These are phyloP conservation scores for Stemphylium beticola DNA, from an alignment of 2,329 filamentous ascomycete genomes.

Conservation along the genomic window DNA sequence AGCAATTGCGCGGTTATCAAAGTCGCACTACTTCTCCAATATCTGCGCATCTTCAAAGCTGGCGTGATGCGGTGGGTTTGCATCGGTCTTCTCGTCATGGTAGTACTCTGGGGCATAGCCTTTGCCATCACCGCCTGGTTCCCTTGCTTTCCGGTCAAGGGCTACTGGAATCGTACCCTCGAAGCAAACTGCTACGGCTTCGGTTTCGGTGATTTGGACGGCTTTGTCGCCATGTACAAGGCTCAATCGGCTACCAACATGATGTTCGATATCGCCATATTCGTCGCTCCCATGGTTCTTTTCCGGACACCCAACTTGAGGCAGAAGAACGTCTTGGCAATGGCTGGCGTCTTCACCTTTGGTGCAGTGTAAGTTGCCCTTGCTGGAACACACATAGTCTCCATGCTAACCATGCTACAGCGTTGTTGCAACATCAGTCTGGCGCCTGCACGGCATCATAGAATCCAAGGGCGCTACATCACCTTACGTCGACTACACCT, in stretches of 20 bases:
- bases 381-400: too few species aligned
- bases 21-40: constrained; percentile 44
- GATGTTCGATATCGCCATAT: constrained; percentile 44
- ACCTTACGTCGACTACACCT: constrained; percentile 44
- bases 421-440: constrained; percentile 39
- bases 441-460: constrained; percentile 40
- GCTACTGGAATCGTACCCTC: constrained; percentile 30
- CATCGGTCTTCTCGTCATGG: constrained; percentile 27
- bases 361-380: constrained; percentile 39
- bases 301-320: constrained; percentile 36
- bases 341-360: constrained; percentile 40
- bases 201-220: constrained; percentile 22
- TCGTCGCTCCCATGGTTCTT: constrained; percentile 39
- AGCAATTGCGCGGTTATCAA: constrained; percentile 44
- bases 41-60: constrained; percentile 46
- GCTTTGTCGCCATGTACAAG: constrained; percentile 35
- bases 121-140: constrained; percentile 43
- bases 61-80: constrained; percentile 39
- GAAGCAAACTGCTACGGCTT: constrained; percentile 39
- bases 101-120: constrained; percentile 39
- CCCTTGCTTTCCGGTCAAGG: constrained; percentile 35
- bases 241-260: constrained; percentile 43
- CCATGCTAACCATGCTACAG: constrained; percentile 25
- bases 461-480: constrained; percentile 33
- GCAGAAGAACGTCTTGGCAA: constrained; percentile 35